phyloP scores from a whole-genome alignment of 163 green algal genomes.

The Chlamydomonas reinhardtii region DNA sequence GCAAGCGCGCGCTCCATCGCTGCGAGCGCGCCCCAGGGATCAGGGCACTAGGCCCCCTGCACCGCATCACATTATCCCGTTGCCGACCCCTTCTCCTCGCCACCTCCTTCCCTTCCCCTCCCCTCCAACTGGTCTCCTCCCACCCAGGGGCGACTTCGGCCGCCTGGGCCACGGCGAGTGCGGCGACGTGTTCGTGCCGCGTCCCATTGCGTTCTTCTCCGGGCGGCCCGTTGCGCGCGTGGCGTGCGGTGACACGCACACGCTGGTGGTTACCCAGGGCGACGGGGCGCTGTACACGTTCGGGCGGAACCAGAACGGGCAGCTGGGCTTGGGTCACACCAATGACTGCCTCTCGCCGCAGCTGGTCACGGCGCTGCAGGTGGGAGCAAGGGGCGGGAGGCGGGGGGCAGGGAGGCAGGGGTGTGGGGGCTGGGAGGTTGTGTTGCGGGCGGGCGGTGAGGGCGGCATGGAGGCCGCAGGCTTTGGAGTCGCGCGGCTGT shows the following conservation, averaged over 20 bases:
- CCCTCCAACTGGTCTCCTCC: not conserved
- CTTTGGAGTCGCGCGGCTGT: no score
- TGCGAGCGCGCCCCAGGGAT: no score
- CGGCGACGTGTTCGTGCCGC: slow-evolving; percentile 86
- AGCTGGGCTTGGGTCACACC: slow-evolving; percentile 84
- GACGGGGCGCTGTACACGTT: slow-evolving; percentile 78
- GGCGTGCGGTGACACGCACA: slow-evolving; percentile 88
- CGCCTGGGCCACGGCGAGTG: slow-evolving; percentile 85
- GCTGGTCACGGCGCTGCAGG: slow-evolving; percentile 77
- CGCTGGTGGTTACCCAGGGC: slow-evolving; percentile 69
- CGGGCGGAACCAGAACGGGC: slow-evolving; percentile 90
- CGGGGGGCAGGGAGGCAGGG: not conserved
- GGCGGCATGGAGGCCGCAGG: no score
- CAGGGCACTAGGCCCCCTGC: no score
- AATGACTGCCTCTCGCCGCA: slow-evolving; percentile 78
- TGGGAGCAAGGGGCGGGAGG: slow-evolving; percentile 46
- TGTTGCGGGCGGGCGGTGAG: no score
- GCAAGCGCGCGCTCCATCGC: no score
- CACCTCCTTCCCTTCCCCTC: not conserved
- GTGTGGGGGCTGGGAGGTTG: no score
- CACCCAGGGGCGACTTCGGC: slow-evolving; percentile 90
- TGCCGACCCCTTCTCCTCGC: no score
- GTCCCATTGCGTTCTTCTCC: slow-evolving; percentile 75
- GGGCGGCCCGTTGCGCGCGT: slow-evolving; percentile 67
- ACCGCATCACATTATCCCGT: no score